Base-by-base conservation (phyloP, 768 basidiomycete species). In the Trametes punicea region DNA sequence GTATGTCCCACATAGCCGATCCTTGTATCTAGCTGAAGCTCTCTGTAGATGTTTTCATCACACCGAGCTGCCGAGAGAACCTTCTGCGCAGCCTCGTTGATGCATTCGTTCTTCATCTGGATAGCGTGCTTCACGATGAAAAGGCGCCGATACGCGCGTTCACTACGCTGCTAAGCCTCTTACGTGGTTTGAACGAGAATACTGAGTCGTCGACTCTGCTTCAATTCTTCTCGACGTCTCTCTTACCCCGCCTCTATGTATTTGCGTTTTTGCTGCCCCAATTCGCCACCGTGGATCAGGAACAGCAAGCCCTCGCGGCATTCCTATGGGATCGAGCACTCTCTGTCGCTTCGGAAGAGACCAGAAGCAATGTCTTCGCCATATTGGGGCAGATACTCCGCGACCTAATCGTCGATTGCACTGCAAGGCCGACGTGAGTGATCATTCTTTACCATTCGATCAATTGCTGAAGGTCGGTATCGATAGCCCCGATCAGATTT, bases 201-300 rank as follows among this genome's bases (percentile, higher is more conserved):
- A 34, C 21, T 6, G 49, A 51, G 15, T 27, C 29, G 15, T 33
- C 44, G 4, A 3, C 30, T 5, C 20, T 57, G 13, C 16, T 51
- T n/a, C 10, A 42, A n/a, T 53, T 59, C 21, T 20, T 62, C 21
- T 44, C 31, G 16, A 42, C 46, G 16, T 64, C 62, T 1, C 56
- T 80, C 29, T 50, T 82, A 9, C 76, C 77, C 0, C 68, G 76
- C 44, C 52, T 84, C 6, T 84, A 80, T 61, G 58, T 81, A 7
- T 73, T 80, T 20, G 79, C 73, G 2, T 74, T 78, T 62, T 67
- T 87, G 27, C 47, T 82, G 3, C 78, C 83, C 1, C 64, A 63
- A 8, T 71, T 70, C 45, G 61, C 60, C 20, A 48, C 65, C 1
- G 54, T 65, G 16, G 69, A 64, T 9, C 61, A 41, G 11, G 20